Evolutionary conservation across 106 monocot genomes (phyloP).

Genomic region (Gastrodia elata): DNA sequence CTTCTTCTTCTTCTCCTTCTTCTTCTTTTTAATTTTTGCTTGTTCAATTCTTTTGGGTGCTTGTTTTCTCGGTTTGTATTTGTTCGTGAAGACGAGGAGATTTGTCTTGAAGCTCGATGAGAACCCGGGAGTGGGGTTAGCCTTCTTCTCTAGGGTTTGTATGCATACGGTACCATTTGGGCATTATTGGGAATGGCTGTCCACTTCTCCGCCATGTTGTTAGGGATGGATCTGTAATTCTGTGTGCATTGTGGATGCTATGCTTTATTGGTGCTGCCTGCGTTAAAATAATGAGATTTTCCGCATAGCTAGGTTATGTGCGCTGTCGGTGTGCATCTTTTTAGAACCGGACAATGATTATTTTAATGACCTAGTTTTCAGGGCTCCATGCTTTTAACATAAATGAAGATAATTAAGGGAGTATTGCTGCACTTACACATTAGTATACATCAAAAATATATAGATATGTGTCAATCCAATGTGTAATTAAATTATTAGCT

Average conservation of each 20-base stretch:
- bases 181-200: neutral
- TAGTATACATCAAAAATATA: no score
- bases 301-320: no score
- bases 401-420: no score
- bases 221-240: neutral
- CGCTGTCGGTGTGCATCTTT: neutral
- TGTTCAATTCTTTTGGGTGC: neutral
- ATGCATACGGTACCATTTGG: neutral
- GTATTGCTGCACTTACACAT: no score
- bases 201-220: neutral
- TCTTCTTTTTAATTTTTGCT: neutral
- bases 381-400: neutral
- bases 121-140: neutral
- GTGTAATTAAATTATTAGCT: no score
- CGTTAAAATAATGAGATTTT: neutral
- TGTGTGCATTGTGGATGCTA: neutral
- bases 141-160: no score
- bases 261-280: neutral
- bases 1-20: neutral
- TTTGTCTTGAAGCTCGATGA: neutral
- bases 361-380: neutral
- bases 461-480: no score
- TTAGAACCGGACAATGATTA: neutral
- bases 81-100: neutral
- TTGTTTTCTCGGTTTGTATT: neutral